phyloP scores from a whole-genome alignment of 1,284 basidiomycete species.

The Sporisorium reilianum region DNA sequence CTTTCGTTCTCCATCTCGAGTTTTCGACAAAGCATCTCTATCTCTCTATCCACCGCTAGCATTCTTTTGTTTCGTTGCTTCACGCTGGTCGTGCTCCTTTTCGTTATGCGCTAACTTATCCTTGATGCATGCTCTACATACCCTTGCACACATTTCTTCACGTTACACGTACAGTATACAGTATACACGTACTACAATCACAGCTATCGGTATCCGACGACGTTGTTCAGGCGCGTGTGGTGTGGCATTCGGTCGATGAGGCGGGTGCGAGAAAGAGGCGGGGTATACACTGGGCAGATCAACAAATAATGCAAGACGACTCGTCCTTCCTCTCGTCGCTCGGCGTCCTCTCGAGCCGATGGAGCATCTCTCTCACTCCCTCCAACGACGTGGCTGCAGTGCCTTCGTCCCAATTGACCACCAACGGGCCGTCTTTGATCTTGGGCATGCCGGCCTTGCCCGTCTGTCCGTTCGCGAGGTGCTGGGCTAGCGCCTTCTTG shows the following conservation, averaged over 20 bases:
- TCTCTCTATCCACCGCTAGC: not conserved
- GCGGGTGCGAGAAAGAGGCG: not conserved
- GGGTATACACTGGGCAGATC: conserved; percentile 9
- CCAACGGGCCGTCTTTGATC: conserved; percentile 46
- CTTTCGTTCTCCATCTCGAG: not conserved
- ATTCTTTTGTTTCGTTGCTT: not conserved
- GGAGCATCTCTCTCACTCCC: conserved; percentile 36
- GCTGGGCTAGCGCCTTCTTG: conserved; percentile 7
- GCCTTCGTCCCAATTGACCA: conserved; percentile 49
- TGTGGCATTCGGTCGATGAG: not conserved
- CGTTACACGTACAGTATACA: no score
- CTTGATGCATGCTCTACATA: not conserved
- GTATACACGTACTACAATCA: not conserved
- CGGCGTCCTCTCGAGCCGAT: conserved; percentile 3
- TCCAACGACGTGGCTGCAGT: conserved; percentile 28
- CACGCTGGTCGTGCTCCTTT: not conserved
- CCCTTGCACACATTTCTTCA: not conserved
- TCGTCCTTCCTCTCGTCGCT: not conserved
- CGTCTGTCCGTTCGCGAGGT: not conserved
- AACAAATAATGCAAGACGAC: conserved; percentile 21
- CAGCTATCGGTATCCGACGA: not conserved
- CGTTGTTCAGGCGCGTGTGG: not conserved
- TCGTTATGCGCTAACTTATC: not conserved
- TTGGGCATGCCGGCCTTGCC: conserved; percentile 21
- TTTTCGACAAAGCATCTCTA: not conserved